Base-by-base conservation (phyloP, 441 rosid genomes). In the Breynia disticha region DNA sequence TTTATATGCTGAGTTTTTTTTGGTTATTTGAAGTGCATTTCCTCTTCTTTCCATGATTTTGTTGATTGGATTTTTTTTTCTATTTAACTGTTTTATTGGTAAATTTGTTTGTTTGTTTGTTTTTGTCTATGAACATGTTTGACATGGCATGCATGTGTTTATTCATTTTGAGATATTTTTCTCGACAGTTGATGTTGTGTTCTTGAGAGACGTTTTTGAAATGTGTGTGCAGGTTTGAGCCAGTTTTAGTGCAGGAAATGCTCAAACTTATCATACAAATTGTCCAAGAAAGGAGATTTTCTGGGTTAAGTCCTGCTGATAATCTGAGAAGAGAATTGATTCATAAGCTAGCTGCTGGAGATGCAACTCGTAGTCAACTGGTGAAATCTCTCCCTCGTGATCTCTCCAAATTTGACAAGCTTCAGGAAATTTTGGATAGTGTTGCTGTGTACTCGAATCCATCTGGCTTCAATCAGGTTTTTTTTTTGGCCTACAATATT, bases 391-490 rank as follows among this genome's bases (percentile, higher is more conserved):
- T 94, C 51, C 97, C 97, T 38, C 77, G 79, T 52, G 97, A 90
- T 55, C 82, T 94, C 61, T 75, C 97, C 60, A 94, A 90, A 79
- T 76, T 62, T 68, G 84, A 79, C 50, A 66, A 69, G 67, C 83
- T 90, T 64, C 96, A 90, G 69, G 87, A 87, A 57, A 79, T 85
- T 69, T 72, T 94, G 65, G 90, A 87, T 54, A 19, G 59, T 5
- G 84, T 94, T 67, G 93, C 97, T 68, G 65, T 59, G 19, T 94
- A 78, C 66, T 78, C 81, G 59, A 75, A 79, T 72, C 99, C 99
- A 52, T 85, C 96, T 46, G 87, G 95, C 72, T 72, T 85, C 66
- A 90, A 82, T 71, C 99, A 90, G 97, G 99, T 94, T 70, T 68
- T 54, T 54, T 69, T 76, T 65, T 46, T 61, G 16, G 57, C 32